These are phyloP conservation scores for Suhomyces tanzawaensis DNA, from an alignment of 805 yeast genomes.

Conservation along the genomic window DNA sequence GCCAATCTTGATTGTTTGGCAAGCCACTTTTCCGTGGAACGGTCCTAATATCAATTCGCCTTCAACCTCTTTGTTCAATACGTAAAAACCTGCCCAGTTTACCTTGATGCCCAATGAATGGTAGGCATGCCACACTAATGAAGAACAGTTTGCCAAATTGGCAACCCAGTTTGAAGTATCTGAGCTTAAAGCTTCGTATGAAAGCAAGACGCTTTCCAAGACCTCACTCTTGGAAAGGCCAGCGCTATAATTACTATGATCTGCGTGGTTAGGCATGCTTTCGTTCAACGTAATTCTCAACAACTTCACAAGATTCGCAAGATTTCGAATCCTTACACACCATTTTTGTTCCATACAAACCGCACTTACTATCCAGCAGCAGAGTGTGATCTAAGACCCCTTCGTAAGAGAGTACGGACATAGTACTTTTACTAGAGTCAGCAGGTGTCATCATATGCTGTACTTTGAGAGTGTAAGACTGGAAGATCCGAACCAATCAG, in stretches of 20 bases:
- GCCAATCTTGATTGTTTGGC: conserved; percentile 77
- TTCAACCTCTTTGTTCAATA: conserved; percentile 38
- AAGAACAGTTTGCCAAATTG: conserved; percentile 81
- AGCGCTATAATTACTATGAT: conserved; percentile 53
- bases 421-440: too few species aligned
- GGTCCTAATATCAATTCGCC: conserved; percentile 76
- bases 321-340: too few species aligned
- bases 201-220: conserved; percentile 53
- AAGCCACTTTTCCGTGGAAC: conserved; percentile 95
- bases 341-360: too few species aligned
- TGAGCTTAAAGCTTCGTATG: conserved; percentile 62
- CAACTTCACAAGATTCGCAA: too few species aligned
- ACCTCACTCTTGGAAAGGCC: conserved; percentile 48
- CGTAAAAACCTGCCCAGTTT: conserved; percentile 95
- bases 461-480: too few species aligned
- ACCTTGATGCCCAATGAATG: conserved; percentile 55
- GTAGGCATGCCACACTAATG: conserved; percentile 86
- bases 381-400: too few species aligned
- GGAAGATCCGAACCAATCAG: too few species aligned
- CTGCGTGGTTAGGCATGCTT: conserved; percentile 65
- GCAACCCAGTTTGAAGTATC: conserved; percentile 83
- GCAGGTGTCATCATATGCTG: too few species aligned
- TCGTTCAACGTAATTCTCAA: too few species aligned
- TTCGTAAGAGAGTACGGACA: too few species aligned
- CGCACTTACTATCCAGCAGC: too few species aligned